Evolutionary conservation across 192 early-diverging fungal genomes (phyloP).

Genomic region (Dispira simplex): DNA sequence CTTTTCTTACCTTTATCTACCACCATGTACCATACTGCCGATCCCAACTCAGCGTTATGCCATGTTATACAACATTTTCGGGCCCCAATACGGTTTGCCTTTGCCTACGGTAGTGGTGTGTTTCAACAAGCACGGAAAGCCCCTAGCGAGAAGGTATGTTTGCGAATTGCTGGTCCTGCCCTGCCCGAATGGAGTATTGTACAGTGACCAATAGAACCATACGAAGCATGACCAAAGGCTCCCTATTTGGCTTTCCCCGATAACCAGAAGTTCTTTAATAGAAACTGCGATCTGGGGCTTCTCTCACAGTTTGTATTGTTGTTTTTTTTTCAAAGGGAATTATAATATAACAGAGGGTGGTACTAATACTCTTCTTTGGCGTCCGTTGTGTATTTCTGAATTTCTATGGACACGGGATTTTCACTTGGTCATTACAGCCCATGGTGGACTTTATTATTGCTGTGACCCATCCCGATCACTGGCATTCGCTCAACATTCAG

Average conservation of each 20-base stretch:
- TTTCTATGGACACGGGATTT: too few species aligned
- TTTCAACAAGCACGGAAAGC: slow-evolving; percentile 79
- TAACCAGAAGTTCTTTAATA: neutral
- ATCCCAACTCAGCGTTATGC: neutral
- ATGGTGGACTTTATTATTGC: slow-evolving; percentile 96
- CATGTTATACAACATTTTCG: slow-evolving; percentile 6
- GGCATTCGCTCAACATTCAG: slow-evolving; percentile 94
- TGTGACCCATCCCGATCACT: slow-evolving; percentile 87
- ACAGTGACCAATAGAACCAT: neutral
- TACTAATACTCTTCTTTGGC: neutral
- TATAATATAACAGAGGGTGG: neutral
- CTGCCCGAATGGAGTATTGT: neutral
- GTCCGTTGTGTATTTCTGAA: slow-evolving; percentile 9
- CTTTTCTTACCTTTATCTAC: neutral
- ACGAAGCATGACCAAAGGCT: slow-evolving; percentile 13
- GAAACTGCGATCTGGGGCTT: slow-evolving; percentile 13
- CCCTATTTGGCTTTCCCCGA: slow-evolving; percentile 5
- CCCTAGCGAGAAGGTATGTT: slow-evolving; percentile 23
- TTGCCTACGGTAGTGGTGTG: slow-evolving; percentile 94
- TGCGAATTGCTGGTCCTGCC: slow-evolving; percentile 5
- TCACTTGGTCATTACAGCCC: slow-evolving; percentile 29
- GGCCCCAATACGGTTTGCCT: slow-evolving; percentile 48
- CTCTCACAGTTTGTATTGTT: neutral
- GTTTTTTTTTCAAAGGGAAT: neutral
- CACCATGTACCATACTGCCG: slow-evolving; percentile 9